Evolutionary conservation across 495 filamentous ascomycete genomes (phyloP).

Genomic region (Talaromyces adpressus): DNA sequence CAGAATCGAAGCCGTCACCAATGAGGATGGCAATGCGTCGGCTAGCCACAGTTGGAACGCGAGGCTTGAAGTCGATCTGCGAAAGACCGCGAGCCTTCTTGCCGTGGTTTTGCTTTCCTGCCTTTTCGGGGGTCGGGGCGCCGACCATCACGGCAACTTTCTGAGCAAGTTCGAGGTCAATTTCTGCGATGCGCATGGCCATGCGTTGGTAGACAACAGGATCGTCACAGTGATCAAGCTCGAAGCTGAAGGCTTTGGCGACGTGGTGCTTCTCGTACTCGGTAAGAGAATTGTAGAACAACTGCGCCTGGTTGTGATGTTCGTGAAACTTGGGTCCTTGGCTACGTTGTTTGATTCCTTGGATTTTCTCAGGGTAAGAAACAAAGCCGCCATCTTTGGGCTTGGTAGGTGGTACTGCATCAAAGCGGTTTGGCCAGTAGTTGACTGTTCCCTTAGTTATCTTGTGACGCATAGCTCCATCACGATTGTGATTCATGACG

Average conservation of each 20-base stretch:
- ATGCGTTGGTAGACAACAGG: constrained; percentile 71
- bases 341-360: constrained; percentile 61
- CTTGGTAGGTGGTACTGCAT: constrained; percentile 47
- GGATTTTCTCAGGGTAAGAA: constrained; percentile 54
- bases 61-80: constrained; percentile 59
- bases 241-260: constrained; percentile 65
- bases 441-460: constrained; percentile 61
- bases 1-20: constrained; percentile 70
- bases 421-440: constrained; percentile 76
- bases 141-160: constrained; percentile 64
- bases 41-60: constrained; percentile 57
- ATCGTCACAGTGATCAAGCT: constrained; percentile 87
- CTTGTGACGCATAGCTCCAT: constrained; percentile 53
- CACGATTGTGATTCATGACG: constrained; percentile 73
- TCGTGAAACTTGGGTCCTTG: constrained; percentile 75
- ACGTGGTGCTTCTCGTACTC: constrained; percentile 65
- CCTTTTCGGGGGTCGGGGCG: constrained; percentile 48
- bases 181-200: constrained; percentile 60
- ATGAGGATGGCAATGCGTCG: constrained; percentile 73
- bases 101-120: constrained; percentile 54
- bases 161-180: constrained; percentile 66
- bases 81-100: constrained; percentile 56
- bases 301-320: constrained; percentile 54
- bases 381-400: constrained; percentile 51
- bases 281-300: constrained; percentile 79